These are phyloP conservation scores for Saturnispora zaruensis DNA, from an alignment of 805 yeast species.

Conservation along the genomic window DNA sequence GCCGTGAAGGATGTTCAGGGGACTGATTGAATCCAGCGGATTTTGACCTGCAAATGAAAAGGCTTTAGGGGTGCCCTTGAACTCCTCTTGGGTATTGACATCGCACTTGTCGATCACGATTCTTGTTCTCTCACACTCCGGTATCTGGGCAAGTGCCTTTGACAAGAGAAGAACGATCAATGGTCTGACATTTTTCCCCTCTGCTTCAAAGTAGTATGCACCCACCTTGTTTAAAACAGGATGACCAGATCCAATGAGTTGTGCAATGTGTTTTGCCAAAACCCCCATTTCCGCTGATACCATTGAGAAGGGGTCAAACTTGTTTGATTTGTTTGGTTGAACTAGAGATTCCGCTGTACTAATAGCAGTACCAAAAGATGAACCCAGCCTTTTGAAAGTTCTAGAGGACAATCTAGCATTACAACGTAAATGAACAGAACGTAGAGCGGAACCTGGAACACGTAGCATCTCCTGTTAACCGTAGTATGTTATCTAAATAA, in stretches of 20 bases:
- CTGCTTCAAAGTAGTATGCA: constrained; percentile 91
- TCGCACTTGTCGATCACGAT: constrained; percentile 53
- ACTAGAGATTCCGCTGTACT: constrained; percentile 69
- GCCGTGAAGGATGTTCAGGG: constrained; percentile 78
- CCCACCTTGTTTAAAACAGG: constrained; percentile 88
- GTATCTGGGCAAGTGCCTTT: constrained; percentile 72
- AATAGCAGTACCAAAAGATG: constrained; percentile 46
- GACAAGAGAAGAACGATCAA: constrained; percentile 75
- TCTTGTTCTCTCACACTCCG: constrained; percentile 56
- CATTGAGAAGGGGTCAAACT: constrained; percentile 79
- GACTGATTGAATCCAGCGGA: constrained; percentile 60
- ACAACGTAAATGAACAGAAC: background rate
- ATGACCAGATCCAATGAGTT: constrained; percentile 84
- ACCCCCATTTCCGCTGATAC: constrained; percentile 91
- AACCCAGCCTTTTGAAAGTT: constrained; percentile 14
- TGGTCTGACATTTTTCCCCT: constrained; percentile 94
- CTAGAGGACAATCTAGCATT: background rate
- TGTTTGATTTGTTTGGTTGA: constrained; percentile 44
- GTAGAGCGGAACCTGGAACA: background rate
- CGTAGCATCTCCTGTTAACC: background rate
- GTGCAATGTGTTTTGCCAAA: constrained; percentile 78
- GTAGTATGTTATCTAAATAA: background rate
- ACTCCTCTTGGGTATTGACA: constrained; percentile 58
- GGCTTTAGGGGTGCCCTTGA: constrained; percentile 45
- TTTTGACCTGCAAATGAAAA: constrained; percentile 53